Evolutionary conservation across 495 filamentous ascomycete genomes (phyloP).

Genomic region (Saxophila tyrrhenica): DNA sequence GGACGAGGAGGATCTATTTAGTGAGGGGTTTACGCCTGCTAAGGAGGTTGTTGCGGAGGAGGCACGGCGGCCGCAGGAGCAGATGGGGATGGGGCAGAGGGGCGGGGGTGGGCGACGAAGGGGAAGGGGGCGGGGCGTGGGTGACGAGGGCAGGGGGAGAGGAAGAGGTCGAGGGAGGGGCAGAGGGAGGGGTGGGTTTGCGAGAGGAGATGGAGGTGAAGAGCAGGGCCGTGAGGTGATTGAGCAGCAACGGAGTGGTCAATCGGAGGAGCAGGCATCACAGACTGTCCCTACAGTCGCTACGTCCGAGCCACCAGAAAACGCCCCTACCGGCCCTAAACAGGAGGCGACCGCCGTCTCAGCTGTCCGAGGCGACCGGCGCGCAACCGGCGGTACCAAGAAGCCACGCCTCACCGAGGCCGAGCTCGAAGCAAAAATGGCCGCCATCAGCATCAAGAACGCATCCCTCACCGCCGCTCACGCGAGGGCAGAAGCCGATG

Average conservation of each 20-base stretch:
- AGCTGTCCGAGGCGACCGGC: conserved; percentile 58
- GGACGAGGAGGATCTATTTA: conserved; percentile 55
- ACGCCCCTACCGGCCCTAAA: conserved; percentile 10
- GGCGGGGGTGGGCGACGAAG: conserved; percentile 28
- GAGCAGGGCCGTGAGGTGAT: background rate
- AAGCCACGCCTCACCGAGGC: conserved; percentile 59
- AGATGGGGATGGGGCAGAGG: conserved; percentile 8
- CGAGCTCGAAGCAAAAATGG: conserved; percentile 50
- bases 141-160: conserved; percentile 5
- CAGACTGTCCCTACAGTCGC: background rate
- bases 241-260: background rate
- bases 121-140: conserved; percentile 10
- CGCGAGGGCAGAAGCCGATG: conserved; percentile 55
- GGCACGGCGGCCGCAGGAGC: conserved; percentile 1
- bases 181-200: conserved; percentile 18
- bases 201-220: background rate
- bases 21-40: conserved; percentile 60
- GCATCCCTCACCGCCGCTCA: conserved; percentile 48
- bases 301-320: conserved; percentile 5
- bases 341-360: conserved; percentile 15
- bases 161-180: conserved; percentile 9
- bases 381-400: conserved; percentile 51
- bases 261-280: background rate
- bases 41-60: conserved; percentile 29
- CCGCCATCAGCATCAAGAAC: conserved; percentile 47